Conservation (phyloP, 1,284 basidiomycete species). For the Puccinia novopanici region DNA sequence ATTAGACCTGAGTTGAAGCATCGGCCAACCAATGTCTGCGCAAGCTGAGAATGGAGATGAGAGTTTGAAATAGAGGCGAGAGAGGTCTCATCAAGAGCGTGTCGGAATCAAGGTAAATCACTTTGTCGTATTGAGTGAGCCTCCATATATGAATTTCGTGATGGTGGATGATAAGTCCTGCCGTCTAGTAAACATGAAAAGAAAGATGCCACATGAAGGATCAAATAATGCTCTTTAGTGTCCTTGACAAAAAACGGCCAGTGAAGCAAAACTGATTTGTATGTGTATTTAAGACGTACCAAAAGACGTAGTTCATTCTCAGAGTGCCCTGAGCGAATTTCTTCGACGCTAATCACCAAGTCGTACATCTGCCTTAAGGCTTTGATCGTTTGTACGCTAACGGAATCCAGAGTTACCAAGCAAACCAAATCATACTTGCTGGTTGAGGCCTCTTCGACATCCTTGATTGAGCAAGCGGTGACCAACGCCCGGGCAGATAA, state of each 20-base stretch:
- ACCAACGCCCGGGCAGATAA: constrained; percentile 88
- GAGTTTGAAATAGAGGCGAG: constrained; percentile 77
- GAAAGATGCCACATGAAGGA: too few relatives aligned
- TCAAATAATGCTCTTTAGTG: too few relatives aligned
- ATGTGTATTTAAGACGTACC: constrained; percentile 62
- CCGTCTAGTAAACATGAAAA: constrained; percentile 67
- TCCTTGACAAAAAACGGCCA: too few relatives aligned
- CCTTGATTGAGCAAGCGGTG: constrained; percentile 76
- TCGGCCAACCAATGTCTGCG: constrained; percentile 97
- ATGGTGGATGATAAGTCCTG: constrained; percentile 86
- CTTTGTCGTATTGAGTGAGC: constrained; percentile 78
- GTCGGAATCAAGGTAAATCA: constrained; percentile 95
- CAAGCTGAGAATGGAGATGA: constrained; percentile 73
- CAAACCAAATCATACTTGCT: constrained; percentile 78
- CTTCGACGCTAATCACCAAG: constrained; percentile 84
- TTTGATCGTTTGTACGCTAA: constrained; percentile 81
- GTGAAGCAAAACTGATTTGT: constrained; percentile 57
- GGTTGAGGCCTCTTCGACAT: constrained; percentile 69
- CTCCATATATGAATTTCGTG: constrained; percentile 92
- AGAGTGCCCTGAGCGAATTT: constrained; percentile 70
- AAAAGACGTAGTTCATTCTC: constrained; percentile 72
- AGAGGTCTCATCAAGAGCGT: constrained; percentile 83
- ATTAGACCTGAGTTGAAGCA: constrained; percentile 95
- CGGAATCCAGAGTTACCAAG: constrained; percentile 86
- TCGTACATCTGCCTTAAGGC: constrained; percentile 78